Percentiles rank a stretch among this genome's conserved stretches.
phyloP scores from a whole-genome alignment of 2,329 filamentous ascomycete species.

The Fusarium luffae region DNA sequence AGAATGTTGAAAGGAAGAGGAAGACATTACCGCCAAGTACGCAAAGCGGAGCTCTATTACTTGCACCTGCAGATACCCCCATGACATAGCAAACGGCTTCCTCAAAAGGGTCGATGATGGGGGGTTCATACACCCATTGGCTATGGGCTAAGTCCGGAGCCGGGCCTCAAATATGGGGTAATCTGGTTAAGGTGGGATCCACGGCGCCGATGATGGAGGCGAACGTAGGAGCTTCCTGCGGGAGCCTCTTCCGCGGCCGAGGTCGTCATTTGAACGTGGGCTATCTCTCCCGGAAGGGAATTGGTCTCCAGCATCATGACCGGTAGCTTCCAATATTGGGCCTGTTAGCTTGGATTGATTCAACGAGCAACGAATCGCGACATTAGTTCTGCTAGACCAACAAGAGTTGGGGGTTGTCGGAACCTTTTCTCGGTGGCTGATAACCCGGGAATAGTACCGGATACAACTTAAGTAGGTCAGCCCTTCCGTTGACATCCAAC shows the following conservation, averaged over 20 bases:
- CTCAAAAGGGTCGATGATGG: constrained; percentile 20
- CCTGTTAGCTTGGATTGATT: constrained; percentile 24
- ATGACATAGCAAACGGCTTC: constrained; percentile 30
- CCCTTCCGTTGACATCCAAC: constrained; percentile 14
- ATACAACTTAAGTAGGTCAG: constrained; percentile 7
- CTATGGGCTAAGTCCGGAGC: constrained; percentile 33
- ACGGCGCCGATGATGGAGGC: constrained; percentile 29
- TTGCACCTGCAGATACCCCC: constrained; percentile 25
- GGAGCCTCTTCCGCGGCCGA: constrained; percentile 12
- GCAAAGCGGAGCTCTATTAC: constrained; percentile 21
- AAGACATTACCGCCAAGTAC: constrained; percentile 8
- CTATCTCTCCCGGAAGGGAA: constrained; percentile 18
- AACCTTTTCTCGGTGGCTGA: constrained; percentile 15
- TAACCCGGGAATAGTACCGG: constrained; percentile 27
- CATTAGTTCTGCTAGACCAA: constrained; percentile 20
- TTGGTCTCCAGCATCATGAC: constrained; percentile 6
- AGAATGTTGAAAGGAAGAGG: constrained; percentile 13
- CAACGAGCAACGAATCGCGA: constrained; percentile 26
- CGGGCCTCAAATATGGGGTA: constrained; percentile 40
- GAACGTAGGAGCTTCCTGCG: constrained; percentile 21
- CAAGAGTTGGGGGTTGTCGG: constrained; percentile 16
- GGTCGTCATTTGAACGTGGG: constrained; percentile 25
- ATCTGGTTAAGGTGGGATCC: constrained; percentile 29
- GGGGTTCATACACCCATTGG: constrained; percentile 32
- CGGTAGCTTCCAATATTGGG: constrained; percentile 17